A percentile compares a stretch with the other conserved stretches of the same genome.
phyloP scores from a whole-genome alignment of 495 filamentous ascomycete genomes.

The Pseudevernia furfuracea region DNA sequence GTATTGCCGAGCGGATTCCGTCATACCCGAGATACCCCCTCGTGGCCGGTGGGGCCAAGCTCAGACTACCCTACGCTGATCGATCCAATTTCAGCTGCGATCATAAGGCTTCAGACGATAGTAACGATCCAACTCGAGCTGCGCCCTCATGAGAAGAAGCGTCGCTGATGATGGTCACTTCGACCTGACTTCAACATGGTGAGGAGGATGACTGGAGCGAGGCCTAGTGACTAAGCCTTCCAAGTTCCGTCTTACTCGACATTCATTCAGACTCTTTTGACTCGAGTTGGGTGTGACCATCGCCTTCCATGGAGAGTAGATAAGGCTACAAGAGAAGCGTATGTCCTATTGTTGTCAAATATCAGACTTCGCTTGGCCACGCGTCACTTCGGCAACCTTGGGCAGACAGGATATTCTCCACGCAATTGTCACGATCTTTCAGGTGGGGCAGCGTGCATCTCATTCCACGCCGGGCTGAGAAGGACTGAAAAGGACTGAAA shows the following conservation, averaged over 20 bases:
- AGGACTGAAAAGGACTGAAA: background rate
- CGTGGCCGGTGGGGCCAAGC: no score
- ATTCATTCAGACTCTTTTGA: no score
- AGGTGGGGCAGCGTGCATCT: background rate
- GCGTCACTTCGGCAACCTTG: background rate
- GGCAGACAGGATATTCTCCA: background rate
- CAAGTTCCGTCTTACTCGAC: background rate
- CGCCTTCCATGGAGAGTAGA: background rate
- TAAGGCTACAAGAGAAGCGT: background rate
- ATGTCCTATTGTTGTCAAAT: background rate
- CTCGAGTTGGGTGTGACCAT: no score
- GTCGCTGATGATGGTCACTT: background rate
- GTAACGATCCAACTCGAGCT: no score
- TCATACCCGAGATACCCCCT: no score
- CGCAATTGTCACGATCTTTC: background rate
- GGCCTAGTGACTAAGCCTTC: background rate
- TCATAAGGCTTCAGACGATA: no score
- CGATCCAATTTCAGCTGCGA: no score
- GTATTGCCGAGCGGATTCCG: no score
- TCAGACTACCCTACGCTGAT: no score
- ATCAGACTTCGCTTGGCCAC: background rate
- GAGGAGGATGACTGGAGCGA: background rate
- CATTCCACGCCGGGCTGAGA: background rate
- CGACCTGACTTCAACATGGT: no score
- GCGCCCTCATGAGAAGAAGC: background rate